Percentiles rank a stretch among this genome's conserved stretches.
Evolutionary conservation across 179 eudicot species (phyloP).

Genomic region (Heliamphora pulchella): DNA sequence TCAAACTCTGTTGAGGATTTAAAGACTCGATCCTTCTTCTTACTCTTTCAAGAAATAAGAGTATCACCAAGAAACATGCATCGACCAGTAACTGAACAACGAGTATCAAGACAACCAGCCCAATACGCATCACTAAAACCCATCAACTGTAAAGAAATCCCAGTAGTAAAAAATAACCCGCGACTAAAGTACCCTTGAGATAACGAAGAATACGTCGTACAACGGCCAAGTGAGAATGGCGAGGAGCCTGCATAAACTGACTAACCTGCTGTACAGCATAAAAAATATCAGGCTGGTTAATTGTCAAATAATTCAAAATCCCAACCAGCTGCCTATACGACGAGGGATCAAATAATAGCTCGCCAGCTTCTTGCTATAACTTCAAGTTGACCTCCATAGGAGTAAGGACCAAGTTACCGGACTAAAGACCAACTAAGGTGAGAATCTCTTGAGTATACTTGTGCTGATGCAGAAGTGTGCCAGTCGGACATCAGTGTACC

Average conservation of each 20-base stretch:
- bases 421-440: background rate
- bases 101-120: background rate
- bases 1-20: too few species aligned
- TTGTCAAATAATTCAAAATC: constrained; percentile 4
- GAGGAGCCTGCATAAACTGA: constrained; percentile 11
- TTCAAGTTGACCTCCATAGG: constrained; percentile 10
- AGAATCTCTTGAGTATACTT: constrained; percentile 13
- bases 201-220: background rate
- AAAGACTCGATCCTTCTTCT: background rate
- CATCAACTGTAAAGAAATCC: background rate
- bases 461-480: background rate
- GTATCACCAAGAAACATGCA: background rate
- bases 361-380: background rate
- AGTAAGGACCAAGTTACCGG: background rate
- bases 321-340: constrained; percentile 1
- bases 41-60: background rate
- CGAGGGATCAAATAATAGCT: background rate
- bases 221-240: background rate
- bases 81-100: background rate
- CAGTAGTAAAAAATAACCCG: background rate
- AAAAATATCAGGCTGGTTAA: background rate
- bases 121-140: background rate
- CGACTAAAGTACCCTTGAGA: background rate
- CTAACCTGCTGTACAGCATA: background rate
- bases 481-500: background rate